Evolutionary conservation across 495 filamentous ascomycete species (phyloP), one percentile per base, ranked within the genome.

Genomic region (Annulohypoxylon maeteangense): DNA sequence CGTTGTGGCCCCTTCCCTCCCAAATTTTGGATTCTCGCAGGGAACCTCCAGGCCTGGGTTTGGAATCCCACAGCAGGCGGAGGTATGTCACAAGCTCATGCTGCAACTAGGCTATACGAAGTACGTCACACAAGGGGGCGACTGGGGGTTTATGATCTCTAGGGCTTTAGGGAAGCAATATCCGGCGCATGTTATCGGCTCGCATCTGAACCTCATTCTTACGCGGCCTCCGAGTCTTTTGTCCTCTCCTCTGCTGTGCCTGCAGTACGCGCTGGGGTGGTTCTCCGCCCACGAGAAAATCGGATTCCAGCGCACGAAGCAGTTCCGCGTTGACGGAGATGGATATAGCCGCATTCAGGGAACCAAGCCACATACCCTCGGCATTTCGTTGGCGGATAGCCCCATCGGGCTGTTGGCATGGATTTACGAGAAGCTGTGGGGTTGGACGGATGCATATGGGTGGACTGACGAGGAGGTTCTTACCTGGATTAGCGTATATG

Each of bases 61-160:
- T 66, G 81, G 78, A 1, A 71, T 89, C 4, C 66, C 70, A 10
- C 85, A 91, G 61, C 86, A 91, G 68, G 90, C 88, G 3, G 85
- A 88, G 74, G 78, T 76, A 7, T 80, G 82, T 60, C 82, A 91
- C 73, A 87, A 87, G 53, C 83, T 92, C 0, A 92, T 92, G 90
- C 67, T 83, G 10, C 75, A 78, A 44, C 84, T 92, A 7, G 88
- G 89, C 0, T 92, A 92, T 76, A 50, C 77, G 16, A 64, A 85
- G 69, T 92, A 92, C 75, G 86, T 86, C 6, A 88, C 86, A 0
- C 91, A 92, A 80, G 90, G 87, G 44, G 90, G 90, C 54, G 90
- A 92, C 76, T 89, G 88, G 86, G 91, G 90, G 34, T 88, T 77
- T 67, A 79, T 82, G 67, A 86, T 92, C 50, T 87, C 88, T 12